Percentiles rank a stretch among this genome's conserved stretches.
phyloP scores from a whole-genome alignment of 331 rosid species.

The Quercus phellos region DNA sequence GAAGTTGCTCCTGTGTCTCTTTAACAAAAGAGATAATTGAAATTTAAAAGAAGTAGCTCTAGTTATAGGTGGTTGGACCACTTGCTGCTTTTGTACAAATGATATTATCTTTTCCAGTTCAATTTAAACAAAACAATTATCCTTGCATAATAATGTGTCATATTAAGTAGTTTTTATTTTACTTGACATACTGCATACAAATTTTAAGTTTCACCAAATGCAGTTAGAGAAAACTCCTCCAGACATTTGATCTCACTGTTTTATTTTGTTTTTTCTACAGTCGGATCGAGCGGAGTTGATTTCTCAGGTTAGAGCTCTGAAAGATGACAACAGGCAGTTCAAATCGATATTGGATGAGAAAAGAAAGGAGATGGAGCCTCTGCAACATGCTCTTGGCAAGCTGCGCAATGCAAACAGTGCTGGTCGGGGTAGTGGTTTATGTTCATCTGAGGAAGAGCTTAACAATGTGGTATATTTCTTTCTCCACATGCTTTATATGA shows the following conservation, averaged over 20 bases:
- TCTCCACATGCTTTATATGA: slow-evolving; percentile 17
- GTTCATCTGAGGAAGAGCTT: slow-evolving; percentile 95
- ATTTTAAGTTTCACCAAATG: background rate
- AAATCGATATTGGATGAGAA: slow-evolving; percentile 65
- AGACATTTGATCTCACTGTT: slow-evolving; percentile 1
- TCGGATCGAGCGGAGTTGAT: slow-evolving; percentile 62
- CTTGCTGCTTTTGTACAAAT: background rate
- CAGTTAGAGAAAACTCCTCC: background rate
- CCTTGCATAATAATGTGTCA: background rate
- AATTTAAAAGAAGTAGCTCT: background rate
- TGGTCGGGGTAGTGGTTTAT: slow-evolving; percentile 59
- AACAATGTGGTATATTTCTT: slow-evolving; percentile 47
- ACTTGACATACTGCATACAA: background rate
- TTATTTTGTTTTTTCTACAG: slow-evolving; percentile 47
- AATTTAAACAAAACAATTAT: background rate
- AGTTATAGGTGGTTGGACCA: background rate
- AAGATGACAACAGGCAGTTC: slow-evolving; percentile 57
- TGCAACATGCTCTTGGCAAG: slow-evolving; percentile 85
- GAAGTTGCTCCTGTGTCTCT: background rate
- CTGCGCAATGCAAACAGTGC: slow-evolving; percentile 61
- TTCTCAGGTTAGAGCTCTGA: slow-evolving; percentile 71
- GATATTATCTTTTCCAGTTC: background rate
- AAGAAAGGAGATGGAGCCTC: slow-evolving; percentile 76
- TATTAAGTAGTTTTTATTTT: background rate
- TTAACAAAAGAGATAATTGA: background rate